Evolutionary conservation across 1,139 yeast species (phyloP).

Genomic region (Suhomyces wounanorum): DNA sequence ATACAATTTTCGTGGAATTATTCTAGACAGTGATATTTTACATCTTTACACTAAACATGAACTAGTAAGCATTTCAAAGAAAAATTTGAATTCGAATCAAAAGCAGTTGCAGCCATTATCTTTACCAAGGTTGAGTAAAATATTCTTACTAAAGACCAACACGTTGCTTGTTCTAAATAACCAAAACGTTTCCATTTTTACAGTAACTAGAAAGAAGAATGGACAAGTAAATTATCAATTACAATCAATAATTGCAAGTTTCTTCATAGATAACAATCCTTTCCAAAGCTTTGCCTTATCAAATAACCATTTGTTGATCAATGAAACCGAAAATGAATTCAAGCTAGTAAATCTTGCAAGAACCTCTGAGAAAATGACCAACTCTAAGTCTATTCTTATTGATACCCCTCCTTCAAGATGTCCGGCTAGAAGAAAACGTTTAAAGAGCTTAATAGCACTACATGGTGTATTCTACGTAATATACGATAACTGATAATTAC

Average conservation of each 20-base stretch:
- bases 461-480: constrained; percentile 3
- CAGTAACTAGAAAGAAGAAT: background rate
- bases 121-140: constrained; percentile 1
- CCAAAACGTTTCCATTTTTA: constrained; percentile 6
- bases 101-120: background rate
- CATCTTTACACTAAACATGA: constrained; percentile 3
- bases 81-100: background rate
- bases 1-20: constrained; percentile 2
- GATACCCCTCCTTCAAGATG: constrained; percentile 3
- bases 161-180: constrained; percentile 5
- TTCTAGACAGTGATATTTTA: constrained; percentile 3
- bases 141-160: constrained; percentile 3
- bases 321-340: constrained; percentile 10
- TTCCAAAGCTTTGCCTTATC: constrained; percentile 7
- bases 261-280: constrained; percentile 22
- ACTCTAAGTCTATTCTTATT: constrained; percentile 1
- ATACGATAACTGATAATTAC: background rate
- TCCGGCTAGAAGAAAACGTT: constrained; percentile 5
- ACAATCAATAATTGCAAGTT: constrained; percentile 27
- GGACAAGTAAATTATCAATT: constrained; percentile 2
- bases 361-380: background rate
- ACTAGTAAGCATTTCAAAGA: constrained; percentile 1
- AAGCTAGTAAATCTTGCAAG: constrained; percentile 10
- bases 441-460: constrained; percentile 1
- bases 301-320: constrained; percentile 10